Percentiles rank a stretch among this genome's conserved stretches.
phyloP scores from a whole-genome alignment of 2,329 filamentous ascomycete species.

The Talaromyces marneffei region DNA sequence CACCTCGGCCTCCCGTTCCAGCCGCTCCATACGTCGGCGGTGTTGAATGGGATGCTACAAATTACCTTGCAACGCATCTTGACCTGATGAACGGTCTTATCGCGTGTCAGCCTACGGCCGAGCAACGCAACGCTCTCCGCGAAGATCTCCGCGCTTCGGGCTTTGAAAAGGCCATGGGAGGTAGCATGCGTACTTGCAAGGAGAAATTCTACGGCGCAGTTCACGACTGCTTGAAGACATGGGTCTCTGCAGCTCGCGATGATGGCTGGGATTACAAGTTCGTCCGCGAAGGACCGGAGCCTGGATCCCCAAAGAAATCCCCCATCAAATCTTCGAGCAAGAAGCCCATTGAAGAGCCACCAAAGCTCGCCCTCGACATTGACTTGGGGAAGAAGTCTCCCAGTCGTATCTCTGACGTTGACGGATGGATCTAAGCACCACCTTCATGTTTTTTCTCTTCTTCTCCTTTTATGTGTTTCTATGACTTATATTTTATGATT shows the following conservation, averaged over 20 bases:
- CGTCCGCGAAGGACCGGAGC: constrained; percentile 56
- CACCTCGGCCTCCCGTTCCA: constrained; percentile 79
- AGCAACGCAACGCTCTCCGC: constrained; percentile 73
- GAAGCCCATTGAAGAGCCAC: constrained; percentile 45
- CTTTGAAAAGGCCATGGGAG: constrained; percentile 84
- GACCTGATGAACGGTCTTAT: constrained; percentile 89
- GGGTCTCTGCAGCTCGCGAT: constrained; percentile 79
- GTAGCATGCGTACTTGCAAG: constrained; percentile 82
- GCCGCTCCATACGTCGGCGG: constrained; percentile 94
- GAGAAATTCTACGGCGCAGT: constrained; percentile 95
- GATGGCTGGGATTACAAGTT: constrained; percentile 82
- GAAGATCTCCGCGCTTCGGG: constrained; percentile 72
- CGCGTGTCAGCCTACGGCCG: constrained; percentile 64
- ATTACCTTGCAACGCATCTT: constrained; percentile 86
- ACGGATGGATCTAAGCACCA: constrained; percentile 33
- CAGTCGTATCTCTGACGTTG: constrained; percentile 24
- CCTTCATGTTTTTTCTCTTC: constrained; percentile 17
- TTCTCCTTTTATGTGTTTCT: constrained; percentile 12
- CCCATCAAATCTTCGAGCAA: constrained; percentile 46
- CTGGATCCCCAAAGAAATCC: constrained; percentile 40
- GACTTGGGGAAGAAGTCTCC: constrained; percentile 24
- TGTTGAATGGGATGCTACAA: constrained; percentile 97
- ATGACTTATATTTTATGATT: constrained; percentile 5
- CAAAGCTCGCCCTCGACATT: constrained; percentile 52
- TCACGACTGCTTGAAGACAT: constrained; percentile 80